phyloP scores from a whole-genome alignment of 1,139 yeast genomes.

The Blastobotrys indianensis region DNA sequence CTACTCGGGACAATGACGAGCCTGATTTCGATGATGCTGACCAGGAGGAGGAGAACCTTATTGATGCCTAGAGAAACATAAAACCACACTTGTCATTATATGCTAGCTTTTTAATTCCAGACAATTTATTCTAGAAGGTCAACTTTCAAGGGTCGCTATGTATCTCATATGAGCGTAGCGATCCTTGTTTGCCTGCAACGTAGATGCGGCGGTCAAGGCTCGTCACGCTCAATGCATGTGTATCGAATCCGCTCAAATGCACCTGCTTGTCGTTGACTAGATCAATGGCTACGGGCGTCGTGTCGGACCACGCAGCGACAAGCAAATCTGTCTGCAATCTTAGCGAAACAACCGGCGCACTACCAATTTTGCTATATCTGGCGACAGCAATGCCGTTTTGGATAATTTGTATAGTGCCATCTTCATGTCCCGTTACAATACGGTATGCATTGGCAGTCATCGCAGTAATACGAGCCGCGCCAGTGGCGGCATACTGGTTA shows the following conservation, averaged over 20 bases:
- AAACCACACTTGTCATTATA: background rate
- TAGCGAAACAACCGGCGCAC: too few species aligned
- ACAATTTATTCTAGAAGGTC: background rate
- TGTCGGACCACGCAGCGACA: conserved; percentile 7
- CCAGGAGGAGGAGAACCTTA: conserved; percentile 36
- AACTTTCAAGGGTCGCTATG: background rate
- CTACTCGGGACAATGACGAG: conserved; percentile 37
- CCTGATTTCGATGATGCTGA: conserved; percentile 36
- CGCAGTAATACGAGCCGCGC: background rate
- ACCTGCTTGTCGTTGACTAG: background rate
- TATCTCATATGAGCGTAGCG: conserved; percentile 2
- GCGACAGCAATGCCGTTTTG: background rate
- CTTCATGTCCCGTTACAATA: background rate
- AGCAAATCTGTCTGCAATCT: background rate
- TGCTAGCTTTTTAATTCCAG: too few species aligned
- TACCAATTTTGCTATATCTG: background rate
- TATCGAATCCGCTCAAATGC: conserved; percentile 2
- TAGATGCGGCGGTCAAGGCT: conserved; percentile 7
- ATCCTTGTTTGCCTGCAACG: conserved; percentile 15
- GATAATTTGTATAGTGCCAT: background rate
- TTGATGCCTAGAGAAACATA: conserved; percentile 44
- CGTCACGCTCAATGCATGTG: background rate
- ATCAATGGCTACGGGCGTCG: conserved; percentile 8
- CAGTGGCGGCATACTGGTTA: background rate
- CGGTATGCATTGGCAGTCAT: background rate